These are phyloP conservation scores for Crepidotus variabilis DNA, from an alignment of 768 basidiomycete species.

Conservation along the genomic window DNA sequence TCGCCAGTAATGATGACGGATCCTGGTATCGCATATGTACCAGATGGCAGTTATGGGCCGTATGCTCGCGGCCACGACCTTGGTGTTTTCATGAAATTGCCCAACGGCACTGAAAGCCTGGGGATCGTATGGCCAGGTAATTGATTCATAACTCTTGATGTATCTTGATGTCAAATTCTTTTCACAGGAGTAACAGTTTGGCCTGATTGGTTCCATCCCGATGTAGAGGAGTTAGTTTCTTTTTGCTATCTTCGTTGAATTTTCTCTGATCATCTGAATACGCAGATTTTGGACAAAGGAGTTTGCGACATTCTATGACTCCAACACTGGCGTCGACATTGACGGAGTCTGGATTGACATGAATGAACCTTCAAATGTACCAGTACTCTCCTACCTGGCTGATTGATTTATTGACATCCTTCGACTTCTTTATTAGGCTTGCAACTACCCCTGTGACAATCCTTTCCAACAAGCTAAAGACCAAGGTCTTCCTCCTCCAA, in stretches of 20 bases:
- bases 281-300: slow-evolving; percentile 61
- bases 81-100: slow-evolving; percentile 60
- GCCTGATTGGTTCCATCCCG: slow-evolving; percentile 59
- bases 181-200: slow-evolving; percentile 39
- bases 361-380: slow-evolving; percentile 69
- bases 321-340: slow-evolving; percentile 54
- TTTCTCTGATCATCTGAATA: not conserved
- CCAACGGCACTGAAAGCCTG: slow-evolving; percentile 53
- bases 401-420: not conserved
- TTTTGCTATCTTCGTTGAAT: not conserved
- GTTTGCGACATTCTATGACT: slow-evolving; percentile 52
- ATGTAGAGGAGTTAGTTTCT: slow-evolving; percentile 40
- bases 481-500: slow-evolving; percentile 50
- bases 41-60: slow-evolving; percentile 43
- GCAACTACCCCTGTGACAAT: slow-evolving; percentile 55
- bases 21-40: slow-evolving; percentile 57
- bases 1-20: slow-evolving; percentile 66
- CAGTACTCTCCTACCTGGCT: not conserved
- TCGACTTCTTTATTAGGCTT: slow-evolving; percentile 40
- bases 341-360: slow-evolving; percentile 76
- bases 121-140: slow-evolving; percentile 65
- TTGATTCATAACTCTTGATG: slow-evolving; percentile 4
- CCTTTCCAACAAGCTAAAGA: slow-evolving; percentile 54
- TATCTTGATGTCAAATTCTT: not conserved
- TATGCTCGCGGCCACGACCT: slow-evolving; percentile 49